These are phyloP conservation scores for Fusarium tricinctum DNA, from an alignment of 2,329 filamentous ascomycete species.

Conservation along the genomic window DNA sequence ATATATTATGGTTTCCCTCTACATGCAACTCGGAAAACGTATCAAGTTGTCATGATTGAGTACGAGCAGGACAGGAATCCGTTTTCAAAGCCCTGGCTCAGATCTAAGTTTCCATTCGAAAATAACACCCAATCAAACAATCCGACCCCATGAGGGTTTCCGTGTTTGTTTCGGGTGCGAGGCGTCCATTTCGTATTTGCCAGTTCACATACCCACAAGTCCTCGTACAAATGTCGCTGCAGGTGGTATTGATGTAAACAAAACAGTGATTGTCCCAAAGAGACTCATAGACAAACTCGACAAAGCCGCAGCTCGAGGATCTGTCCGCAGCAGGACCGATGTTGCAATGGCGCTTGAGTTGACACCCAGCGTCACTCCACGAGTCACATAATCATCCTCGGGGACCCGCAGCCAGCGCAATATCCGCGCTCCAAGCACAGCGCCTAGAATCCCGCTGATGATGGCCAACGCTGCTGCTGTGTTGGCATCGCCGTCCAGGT, in stretches of 20 bases:
- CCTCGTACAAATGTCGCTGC: conserved; percentile 63
- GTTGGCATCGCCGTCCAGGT: conserved; percentile 69
- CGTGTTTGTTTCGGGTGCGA: conserved; percentile 2
- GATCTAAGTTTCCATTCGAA: not conserved
- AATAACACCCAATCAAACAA: not conserved
- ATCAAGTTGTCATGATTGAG: too few relatives aligned
- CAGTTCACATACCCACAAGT: conserved; percentile 59
- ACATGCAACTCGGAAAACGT: too few relatives aligned
- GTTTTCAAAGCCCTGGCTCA: not conserved
- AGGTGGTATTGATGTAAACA: conserved; percentile 70
- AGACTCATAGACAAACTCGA: conserved; percentile 72
- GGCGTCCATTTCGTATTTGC: not conserved
- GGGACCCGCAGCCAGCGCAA: conserved; percentile 66
- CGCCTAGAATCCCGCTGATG: conserved; percentile 71
- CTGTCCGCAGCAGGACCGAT: conserved; percentile 67
- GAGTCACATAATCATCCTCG: conserved; percentile 73
- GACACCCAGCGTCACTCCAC: conserved; percentile 72
- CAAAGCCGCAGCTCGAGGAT: conserved; percentile 71
- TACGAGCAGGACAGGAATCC: too few relatives aligned
- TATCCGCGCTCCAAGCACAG: conserved; percentile 66
- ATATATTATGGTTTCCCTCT: too few relatives aligned
- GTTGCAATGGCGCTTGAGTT: conserved; percentile 73
- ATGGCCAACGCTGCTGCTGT: conserved; percentile 70
- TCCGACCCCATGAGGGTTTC: not conserved
- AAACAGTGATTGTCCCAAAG: conserved; percentile 71